Base-by-base conservation (phyloP, 805 yeast species). In the Schwanniomyces pseudopolymorphus region DNA sequence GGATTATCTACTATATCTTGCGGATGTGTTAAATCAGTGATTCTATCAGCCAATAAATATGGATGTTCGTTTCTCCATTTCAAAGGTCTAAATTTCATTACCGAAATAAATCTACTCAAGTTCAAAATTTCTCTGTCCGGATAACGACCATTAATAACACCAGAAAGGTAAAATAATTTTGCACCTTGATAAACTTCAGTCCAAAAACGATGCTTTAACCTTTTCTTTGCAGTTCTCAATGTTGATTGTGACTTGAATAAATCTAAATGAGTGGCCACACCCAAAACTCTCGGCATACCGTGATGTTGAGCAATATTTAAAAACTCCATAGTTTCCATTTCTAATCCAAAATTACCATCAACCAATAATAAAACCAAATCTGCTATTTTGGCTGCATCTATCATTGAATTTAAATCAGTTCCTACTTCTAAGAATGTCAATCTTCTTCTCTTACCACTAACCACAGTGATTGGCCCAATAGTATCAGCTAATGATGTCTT, bases 21-120 rank as follows among this genome's bases (percentile, higher is more conserved):
- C 0, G 99, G 99, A 66, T 91, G 97, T 3, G 99, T 95, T 52
- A 95, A 73, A 67, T 94, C 99, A 8, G 94, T 88, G 38, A 92
- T 75, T 63, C 99, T 80, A 63, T 94, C 99, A 13, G 92, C 90
- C 49, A 94, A 72, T 56, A 94, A 65, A 62, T 94, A 94, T 4
- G 98, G 96, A 72, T 94, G 99, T 72, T 94, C 98, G 64, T 92
- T 94, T 72, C 99, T 83, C 99, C 99, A 94, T 66, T 94, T 94
- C 57, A 95, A 75, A n/a, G 99, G 99, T 61, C 99, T 81, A 69
- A 95, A 95, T 66, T 95, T 94, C 98, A 95, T 92, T 39, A 92
- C 97, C 5, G 95, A 85, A 45, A 94, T 87, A 63, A 95, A 94
- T 55, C 99, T 77, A 3, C 96, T 85, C 58, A 94, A 76, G 61